Conservation (phyloP, 1,139 yeast genomes). For the Candida sojae region DNA sequence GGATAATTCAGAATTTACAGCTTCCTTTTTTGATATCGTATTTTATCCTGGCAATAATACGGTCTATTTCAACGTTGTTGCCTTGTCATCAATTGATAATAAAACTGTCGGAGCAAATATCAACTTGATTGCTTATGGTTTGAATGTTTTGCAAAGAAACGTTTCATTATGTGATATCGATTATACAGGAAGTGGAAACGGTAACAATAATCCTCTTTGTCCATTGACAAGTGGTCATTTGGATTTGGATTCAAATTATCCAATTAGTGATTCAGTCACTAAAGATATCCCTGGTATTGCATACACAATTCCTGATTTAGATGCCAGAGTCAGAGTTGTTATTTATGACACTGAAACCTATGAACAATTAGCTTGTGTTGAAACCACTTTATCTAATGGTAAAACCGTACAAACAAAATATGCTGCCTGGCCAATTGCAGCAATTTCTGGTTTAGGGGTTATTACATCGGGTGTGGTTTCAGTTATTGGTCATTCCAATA, state of each 20-base stretch:
- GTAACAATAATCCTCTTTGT: constrained; percentile 40
- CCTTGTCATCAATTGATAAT: constrained; percentile 70
- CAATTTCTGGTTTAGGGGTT: constrained; percentile 84
- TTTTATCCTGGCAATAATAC: constrained; percentile 67
- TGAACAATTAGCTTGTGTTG: constrained; percentile 78
- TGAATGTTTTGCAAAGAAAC: constrained; percentile 56
- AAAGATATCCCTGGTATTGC: constrained; percentile 76
- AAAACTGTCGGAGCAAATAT: constrained; percentile 71
- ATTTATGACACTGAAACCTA: constrained; percentile 46
- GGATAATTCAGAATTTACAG: constrained; percentile 86
- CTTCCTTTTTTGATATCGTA: constrained; percentile 78
- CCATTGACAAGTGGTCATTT: constrained; percentile 89
- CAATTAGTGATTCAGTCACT: constrained; percentile 44
- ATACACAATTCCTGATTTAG: constrained; percentile 89
- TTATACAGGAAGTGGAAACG: constrained; percentile 37
- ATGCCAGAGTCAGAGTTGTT: constrained; percentile 81
- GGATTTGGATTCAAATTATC: constrained; percentile 60
- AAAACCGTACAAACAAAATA: constrained; percentile 93
- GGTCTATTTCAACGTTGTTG: constrained; percentile 68
- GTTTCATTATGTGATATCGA: constrained; percentile 65
- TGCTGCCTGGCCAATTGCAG: constrained; percentile 97
- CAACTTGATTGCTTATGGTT: constrained; percentile 81
- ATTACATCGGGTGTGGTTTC: constrained; percentile 86
- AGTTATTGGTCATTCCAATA: constrained; percentile 83
- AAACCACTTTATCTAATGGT: constrained; percentile 83